Evolutionary conservation across 2,329 filamentous ascomycete genomes (phyloP).

Genomic region (Esteya vermicola): DNA sequence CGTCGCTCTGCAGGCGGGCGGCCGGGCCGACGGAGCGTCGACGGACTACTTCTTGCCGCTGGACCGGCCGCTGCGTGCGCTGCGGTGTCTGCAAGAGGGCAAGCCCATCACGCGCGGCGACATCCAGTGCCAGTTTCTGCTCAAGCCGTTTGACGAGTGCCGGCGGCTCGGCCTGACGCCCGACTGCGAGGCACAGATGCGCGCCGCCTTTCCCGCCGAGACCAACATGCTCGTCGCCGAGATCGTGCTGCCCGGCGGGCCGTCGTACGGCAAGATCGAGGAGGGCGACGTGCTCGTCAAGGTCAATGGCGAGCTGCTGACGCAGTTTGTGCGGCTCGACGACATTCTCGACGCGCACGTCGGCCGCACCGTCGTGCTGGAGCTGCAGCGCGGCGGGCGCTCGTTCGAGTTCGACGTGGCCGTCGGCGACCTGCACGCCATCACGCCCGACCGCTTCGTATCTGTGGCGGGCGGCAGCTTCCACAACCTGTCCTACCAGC

Average conservation of each 20-base stretch:
- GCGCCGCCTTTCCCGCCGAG: slow-evolving; percentile 75
- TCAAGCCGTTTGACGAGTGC: slow-evolving; percentile 97
- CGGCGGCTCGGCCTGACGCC: slow-evolving; percentile 72
- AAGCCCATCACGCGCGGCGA: slow-evolving; percentile 74
- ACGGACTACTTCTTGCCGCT: slow-evolving; percentile 96
- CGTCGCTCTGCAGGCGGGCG: slow-evolving; percentile 86
- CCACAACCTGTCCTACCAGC: slow-evolving; percentile 93
- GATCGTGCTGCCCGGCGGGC: slow-evolving; percentile 82
- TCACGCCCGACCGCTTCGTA: slow-evolving; percentile 92
- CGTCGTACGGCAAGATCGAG: slow-evolving; percentile 72
- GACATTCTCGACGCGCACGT: slow-evolving; percentile 85
- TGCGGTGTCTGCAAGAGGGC: slow-evolving; percentile 69
- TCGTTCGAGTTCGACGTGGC: slow-evolving; percentile 73
- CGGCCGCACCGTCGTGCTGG: slow-evolving; percentile 58
- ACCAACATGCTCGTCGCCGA: slow-evolving; percentile 96
- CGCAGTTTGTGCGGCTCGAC: slow-evolving; percentile 83
- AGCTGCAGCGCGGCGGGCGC: slow-evolving; percentile 78
- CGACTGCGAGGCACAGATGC: slow-evolving; percentile 74
- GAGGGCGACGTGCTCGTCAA: slow-evolving; percentile 90
- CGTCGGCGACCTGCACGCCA: slow-evolving; percentile 82
- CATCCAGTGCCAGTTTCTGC: slow-evolving; percentile 94
- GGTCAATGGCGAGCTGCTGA: slow-evolving; percentile 85
- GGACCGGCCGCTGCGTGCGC: slow-evolving; percentile 74
- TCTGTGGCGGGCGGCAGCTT: slow-evolving; percentile 89
- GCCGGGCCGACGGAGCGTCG: slow-evolving; percentile 83